These are phyloP conservation scores for Xylaria digitata DNA, from an alignment of 2,329 filamentous ascomycete genomes.

Conservation along the genomic window DNA sequence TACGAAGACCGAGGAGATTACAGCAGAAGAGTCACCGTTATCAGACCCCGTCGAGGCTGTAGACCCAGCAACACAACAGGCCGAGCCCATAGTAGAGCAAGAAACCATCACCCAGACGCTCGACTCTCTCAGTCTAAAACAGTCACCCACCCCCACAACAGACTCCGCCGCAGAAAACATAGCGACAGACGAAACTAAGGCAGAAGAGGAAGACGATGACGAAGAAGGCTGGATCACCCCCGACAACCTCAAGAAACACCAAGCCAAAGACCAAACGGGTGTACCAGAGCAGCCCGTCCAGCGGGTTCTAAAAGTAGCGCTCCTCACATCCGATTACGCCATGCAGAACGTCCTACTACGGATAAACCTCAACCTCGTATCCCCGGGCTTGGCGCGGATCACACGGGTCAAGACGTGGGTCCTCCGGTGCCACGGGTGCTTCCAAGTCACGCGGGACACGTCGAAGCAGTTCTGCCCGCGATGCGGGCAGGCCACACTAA, in stretches of 20 bases:
- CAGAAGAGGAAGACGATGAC: slow-evolving; percentile 47
- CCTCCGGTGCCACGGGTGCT: slow-evolving; percentile 93
- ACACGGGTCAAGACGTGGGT: slow-evolving; percentile 88
- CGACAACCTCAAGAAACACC: slow-evolving; percentile 86
- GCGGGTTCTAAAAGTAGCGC: slow-evolving; percentile 83
- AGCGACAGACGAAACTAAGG: slow-evolving; percentile 24
- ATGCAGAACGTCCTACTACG: slow-evolving; percentile 98
- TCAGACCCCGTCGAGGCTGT: slow-evolving; percentile 1
- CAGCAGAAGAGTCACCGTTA: slow-evolving; percentile 10
- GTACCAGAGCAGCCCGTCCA: slow-evolving; percentile 63
- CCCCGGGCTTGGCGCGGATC: slow-evolving; percentile 81
- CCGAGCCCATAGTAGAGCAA: slow-evolving; percentile 38
- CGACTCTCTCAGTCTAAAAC: slow-evolving; percentile 44
- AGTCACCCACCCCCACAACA: slow-evolving; percentile 35
- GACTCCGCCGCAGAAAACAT: slow-evolving; percentile 36
- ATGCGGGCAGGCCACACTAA: slow-evolving; percentile 89
- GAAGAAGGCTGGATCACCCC: slow-evolving; percentile 92
- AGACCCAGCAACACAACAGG: slow-evolving; percentile 21
- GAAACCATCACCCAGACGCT: slow-evolving; percentile 43
- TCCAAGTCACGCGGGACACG: slow-evolving; percentile 85
- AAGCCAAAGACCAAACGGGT: slow-evolving; percentile 71
- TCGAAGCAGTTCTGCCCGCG: slow-evolving; percentile 90
- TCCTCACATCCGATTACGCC: slow-evolving; percentile 93
- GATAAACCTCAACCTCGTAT: slow-evolving; percentile 92
- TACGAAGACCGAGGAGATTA: slow-evolving; percentile 27